Conservation (phyloP, 2,329 filamentous ascomycete genomes). For the Raffaelea albimanens region DNA sequence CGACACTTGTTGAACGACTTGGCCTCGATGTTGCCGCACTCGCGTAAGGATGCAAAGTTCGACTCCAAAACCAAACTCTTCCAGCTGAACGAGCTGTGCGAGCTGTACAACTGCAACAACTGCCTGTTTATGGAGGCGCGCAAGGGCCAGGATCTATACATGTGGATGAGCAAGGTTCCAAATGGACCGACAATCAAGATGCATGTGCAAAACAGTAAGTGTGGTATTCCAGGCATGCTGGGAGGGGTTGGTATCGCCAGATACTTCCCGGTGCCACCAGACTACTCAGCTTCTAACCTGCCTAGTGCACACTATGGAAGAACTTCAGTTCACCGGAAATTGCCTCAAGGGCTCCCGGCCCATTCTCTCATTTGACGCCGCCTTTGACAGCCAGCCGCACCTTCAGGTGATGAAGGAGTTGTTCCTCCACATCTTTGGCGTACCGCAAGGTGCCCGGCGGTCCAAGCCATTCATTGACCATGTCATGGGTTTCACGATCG, state of each 20-base stretch:
- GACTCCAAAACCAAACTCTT: conserved; percentile 87
- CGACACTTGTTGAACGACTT: conserved; percentile 89
- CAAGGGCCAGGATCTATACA: conserved; percentile 88
- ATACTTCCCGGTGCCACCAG: no score
- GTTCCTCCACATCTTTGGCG: conserved; percentile 82
- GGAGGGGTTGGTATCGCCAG: no score
- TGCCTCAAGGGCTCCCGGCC: conserved; percentile 89
- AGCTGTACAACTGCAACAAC: conserved; percentile 81
- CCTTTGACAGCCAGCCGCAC: conserved; percentile 75
- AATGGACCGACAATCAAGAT: conserved; percentile 57
- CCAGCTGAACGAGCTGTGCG: conserved; percentile 65
- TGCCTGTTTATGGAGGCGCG: conserved; percentile 90
- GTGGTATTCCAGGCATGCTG: neutral
- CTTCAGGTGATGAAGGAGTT: conserved; percentile 81
- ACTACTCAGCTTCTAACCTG: neutral
- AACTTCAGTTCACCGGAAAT: conserved; percentile 94
- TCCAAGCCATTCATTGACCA: conserved; percentile 95
- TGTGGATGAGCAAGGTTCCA: conserved; percentile 86
- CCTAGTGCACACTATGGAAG: conserved; percentile 89
- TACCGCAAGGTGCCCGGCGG: conserved; percentile 78
- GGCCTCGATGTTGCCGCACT: conserved; percentile 79
- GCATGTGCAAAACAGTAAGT: conserved; percentile 66
- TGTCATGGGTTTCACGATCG: conserved; percentile 83
- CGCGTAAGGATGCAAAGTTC: conserved; percentile 90
- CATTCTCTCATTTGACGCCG: conserved; percentile 80